phyloP scores from a whole-genome alignment of 257 asterid genomes.

The Solanum pinnatisectum region DNA sequence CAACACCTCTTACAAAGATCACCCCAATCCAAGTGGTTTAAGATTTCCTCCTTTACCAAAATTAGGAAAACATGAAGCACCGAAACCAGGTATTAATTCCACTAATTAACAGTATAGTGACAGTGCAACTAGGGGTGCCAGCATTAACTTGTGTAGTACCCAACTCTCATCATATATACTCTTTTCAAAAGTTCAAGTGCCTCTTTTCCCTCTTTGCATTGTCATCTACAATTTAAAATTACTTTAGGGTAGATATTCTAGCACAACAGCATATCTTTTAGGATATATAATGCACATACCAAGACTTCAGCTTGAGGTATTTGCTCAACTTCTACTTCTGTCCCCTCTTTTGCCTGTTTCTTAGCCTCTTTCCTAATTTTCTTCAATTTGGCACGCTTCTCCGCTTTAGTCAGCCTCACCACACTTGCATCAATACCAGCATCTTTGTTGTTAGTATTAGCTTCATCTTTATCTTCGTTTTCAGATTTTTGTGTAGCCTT shows the following conservation, averaged over 20 bases:
- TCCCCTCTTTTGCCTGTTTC: constrained; percentile 50
- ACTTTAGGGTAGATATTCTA: not conserved
- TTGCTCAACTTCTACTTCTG: constrained; percentile 33
- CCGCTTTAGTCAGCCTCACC: constrained; percentile 58
- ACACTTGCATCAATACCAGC: constrained; percentile 18
- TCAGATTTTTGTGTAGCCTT: constrained; percentile 40
- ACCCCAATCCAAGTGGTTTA: not conserved
- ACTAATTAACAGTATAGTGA: not conserved
- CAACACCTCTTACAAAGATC: not conserved
- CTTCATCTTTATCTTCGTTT: constrained; percentile 36
- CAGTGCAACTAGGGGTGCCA: not conserved
- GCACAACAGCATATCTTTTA: not conserved
- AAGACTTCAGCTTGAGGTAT: constrained; percentile 66
- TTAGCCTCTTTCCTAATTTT: constrained; percentile 81
- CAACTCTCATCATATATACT: not conserved
- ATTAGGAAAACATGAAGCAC: not conserved
- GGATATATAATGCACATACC: constrained; percentile 29
- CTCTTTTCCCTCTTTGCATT: not conserved
- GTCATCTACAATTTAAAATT: not conserved
- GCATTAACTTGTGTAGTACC: not conserved
- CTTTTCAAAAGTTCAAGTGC: not conserved
- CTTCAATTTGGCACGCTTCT: constrained; percentile 65
- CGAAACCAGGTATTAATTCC: not conserved
- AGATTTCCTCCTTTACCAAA: not conserved
- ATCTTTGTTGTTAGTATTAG: constrained; percentile 8